Base-by-base conservation (phyloP, 257 asterid genomes). In the Sherardia arvensis region DNA sequence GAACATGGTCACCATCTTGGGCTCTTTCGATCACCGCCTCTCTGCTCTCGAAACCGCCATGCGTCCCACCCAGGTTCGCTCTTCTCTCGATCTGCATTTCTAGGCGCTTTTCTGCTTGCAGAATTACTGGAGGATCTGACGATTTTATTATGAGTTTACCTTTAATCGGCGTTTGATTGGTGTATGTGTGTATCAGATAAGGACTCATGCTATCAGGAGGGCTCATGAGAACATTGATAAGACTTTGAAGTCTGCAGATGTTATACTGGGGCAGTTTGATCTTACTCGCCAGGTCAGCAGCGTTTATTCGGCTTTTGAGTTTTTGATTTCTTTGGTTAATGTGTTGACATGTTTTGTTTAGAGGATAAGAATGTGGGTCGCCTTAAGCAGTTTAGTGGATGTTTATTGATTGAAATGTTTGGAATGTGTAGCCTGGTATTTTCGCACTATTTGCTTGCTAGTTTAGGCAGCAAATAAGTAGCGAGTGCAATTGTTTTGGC, bases 171-270 rank as follows among this genome's bases (percentile, higher is more conserved):
- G 17, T 69, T 60, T 54, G 14, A 47, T 58, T 57, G 59, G 7
- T 11, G 3, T 30, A 47, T 49, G 40, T 49, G 40, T 67, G 76
- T 70, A 80, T 76, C 74, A 93, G 99, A 81, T 93, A 70, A 85
- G 94, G 76, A 93, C 99, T 27, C 96, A 93, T 80, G 95, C 99
- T 57, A 84, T 90, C 65, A 81, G 97, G 75, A 81, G 84, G 79
- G 97, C 99, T 64, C 99, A 93, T 71, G 96, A 87, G 81, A 93
- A 90, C 74, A 93, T 93, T 59, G 97, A 93, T 81, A 87, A 65
- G 80, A 87, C 99, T 67, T 70, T 93, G 80, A 93, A 90, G 88
- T 90, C 99, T 28, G 96, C 97, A 20, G 97, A 90, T 68, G 88
- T 85, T 80, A 87, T 93, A 77, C 77, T 93, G 79, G 71, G 95